Evolutionary conservation across 495 filamentous ascomycete genomes (phyloP), one percentile per base, ranked within the genome.

Genomic region (Aspergillus taichungensis): DNA sequence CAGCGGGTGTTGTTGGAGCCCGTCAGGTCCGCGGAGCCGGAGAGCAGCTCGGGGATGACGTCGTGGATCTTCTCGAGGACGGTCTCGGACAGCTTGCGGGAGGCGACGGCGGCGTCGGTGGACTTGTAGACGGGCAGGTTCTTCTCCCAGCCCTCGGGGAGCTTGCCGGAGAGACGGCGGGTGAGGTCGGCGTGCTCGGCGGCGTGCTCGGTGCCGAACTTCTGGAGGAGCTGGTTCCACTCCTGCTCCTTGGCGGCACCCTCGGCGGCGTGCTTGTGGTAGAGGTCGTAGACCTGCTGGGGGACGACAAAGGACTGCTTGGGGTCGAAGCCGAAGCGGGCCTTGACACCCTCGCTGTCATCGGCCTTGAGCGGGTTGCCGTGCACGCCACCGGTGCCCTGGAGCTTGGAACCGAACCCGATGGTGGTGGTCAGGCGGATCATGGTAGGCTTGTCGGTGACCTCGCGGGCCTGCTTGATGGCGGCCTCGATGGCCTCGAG

Each of bases 371-470:
- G 79, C 45, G 92, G 83, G 64, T 88, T 87, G 51, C 92, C 92
- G 77, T 99, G 92, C 47, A 99, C 92, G 63, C 86, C 87, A 60
- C 84, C 82, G 56, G 94, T 97, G 57, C 94, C 94, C 71, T 91
- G 78, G 42, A 91, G 77, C 74, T 86, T 80, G 55, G 92, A 99
- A 53, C 92, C 92, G 73, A 84, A 99, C 62, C 92, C 92, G 61
- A 99, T 99, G 65, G 86, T 99, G 59, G 92, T 99, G 53, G 83
- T 92, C 47, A 99, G 82, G 74, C 92, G 90, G 76, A 99, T 97
- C 55, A 97, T 73, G 40, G 92, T 84, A 45, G 92, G 92, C 82
- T 95, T 99, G 76, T 97, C 80, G 60, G 75, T 97, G 70, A 94
- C 86, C 45, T 82, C 74, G 75, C 91, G 79, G 59, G 79, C 82